Percentiles rank a stretch among this genome's conserved stretches.
Evolutionary conservation across 1,284 basidiomycete species (phyloP).

Genomic region (Rhodotorula sp.): DNA sequence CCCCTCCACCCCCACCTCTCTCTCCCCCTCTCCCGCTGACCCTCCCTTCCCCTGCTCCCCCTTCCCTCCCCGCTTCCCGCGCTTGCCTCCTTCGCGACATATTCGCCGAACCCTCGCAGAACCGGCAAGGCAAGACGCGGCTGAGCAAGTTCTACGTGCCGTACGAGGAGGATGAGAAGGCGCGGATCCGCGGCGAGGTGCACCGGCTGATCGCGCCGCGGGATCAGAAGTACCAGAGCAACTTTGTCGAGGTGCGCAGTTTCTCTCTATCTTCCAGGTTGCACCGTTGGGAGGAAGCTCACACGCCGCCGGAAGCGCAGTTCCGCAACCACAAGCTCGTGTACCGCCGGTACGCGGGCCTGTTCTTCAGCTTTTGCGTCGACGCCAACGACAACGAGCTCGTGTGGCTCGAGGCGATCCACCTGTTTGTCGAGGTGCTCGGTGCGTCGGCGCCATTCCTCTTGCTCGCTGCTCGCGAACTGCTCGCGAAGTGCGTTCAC

Average conservation of each 20-base stretch:
- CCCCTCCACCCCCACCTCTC: constrained; percentile 1
- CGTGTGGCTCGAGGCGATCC: constrained; percentile 94
- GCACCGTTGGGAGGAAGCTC: no score
- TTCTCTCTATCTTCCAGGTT: no score
- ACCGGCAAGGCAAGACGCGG: constrained; percentile 95
- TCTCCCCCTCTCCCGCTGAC: background rate
- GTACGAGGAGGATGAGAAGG: constrained; percentile 95
- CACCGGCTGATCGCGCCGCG: constrained; percentile 93
- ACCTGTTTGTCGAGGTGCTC: constrained; percentile 97
- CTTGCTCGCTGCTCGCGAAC: background rate
- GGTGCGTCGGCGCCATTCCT: constrained; percentile 59
- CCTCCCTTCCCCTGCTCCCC: background rate
- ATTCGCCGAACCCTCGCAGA: no score
- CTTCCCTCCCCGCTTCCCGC: background rate
- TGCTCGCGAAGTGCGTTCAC: background rate
- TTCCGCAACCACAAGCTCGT: constrained; percentile 95
- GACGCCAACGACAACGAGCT: constrained; percentile 98
- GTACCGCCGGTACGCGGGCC: constrained; percentile 91
- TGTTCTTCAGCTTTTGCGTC: constrained; percentile 97
- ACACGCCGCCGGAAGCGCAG: no score
- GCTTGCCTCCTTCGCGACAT: background rate
- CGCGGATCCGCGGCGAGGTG: constrained; percentile 89
- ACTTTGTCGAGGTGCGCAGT: constrained; percentile 87
- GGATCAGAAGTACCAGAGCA: constrained; percentile 98
- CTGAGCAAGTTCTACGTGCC: constrained; percentile 74